Percentiles rank a stretch among this genome's conserved stretches.
Conservation (phyloP, 208 protist species). For the Porcisia deanei region DNA sequence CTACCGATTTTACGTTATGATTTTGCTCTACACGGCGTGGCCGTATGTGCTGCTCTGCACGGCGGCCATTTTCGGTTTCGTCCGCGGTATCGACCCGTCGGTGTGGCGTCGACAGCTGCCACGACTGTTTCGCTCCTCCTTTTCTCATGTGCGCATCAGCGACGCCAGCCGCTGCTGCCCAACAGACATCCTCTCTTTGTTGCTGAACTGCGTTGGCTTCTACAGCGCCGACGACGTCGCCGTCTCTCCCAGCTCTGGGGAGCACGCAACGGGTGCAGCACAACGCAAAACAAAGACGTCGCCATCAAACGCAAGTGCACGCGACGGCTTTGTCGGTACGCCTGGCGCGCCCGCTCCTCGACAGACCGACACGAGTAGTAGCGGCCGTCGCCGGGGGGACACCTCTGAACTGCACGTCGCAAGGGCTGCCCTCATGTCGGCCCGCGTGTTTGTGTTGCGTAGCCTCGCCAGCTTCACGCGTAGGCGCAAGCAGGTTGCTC, state of each 20-base stretch:
- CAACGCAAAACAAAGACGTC: neutral
- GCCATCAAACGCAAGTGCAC: neutral
- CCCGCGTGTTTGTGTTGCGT: constrained; percentile 64
- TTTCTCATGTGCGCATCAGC: constrained; percentile 70
- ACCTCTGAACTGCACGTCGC: constrained; percentile 33
- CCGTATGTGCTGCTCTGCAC: constrained; percentile 80
- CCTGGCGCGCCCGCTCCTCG: neutral
- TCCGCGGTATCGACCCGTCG: constrained; percentile 57
- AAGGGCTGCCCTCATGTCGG: constrained; percentile 45
- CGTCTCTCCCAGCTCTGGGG: neutral
- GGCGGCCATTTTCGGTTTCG: constrained; percentile 72
- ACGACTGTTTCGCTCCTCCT: constrained; percentile 78
- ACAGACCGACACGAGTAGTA: neutral
- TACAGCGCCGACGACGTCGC: constrained; percentile 12
- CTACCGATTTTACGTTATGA: constrained; percentile 78
- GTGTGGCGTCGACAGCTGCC: constrained; percentile 68
- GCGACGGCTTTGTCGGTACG: neutral
- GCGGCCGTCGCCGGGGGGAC: neutral
- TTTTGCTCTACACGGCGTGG: constrained; percentile 75
- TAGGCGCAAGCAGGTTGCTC: constrained; percentile 31
- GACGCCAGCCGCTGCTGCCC: constrained; percentile 34
- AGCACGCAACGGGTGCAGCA: neutral
- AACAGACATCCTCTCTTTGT: constrained; percentile 80
- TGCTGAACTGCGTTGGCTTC: constrained; percentile 80
- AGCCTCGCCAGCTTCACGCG: constrained; percentile 61